phyloP scores from a whole-genome alignment of 2,329 filamentous ascomycete species.

The Amesomyces nigricolor region DNA sequence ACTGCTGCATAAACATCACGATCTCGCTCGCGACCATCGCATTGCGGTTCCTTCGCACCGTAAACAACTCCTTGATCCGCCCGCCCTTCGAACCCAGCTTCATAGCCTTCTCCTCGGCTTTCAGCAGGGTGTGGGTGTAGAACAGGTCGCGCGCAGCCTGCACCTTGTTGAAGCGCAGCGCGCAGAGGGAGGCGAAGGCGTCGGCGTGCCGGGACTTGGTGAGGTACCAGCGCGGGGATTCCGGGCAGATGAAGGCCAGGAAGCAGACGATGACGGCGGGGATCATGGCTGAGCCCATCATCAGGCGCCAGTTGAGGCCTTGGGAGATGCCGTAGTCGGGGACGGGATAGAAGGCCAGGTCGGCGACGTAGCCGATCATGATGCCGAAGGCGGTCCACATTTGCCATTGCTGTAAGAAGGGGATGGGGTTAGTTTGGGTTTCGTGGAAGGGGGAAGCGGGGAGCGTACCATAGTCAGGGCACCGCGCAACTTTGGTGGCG shows the following conservation, averaged over 20 bases:
- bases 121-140: conserved; percentile 52
- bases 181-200: conserved; percentile 43
- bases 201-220: conserved; percentile 42
- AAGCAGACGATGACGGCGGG: conserved; percentile 52
- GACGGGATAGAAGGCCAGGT: conserved; percentile 56
- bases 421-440: neutral
- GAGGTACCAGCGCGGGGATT: conserved; percentile 48
- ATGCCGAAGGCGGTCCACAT: conserved; percentile 46
- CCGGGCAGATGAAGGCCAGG: conserved; percentile 43
- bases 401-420: conserved; percentile 32
- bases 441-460: neutral
- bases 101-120: conserved; percentile 50
- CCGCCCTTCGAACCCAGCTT: conserved; percentile 38
- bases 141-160: conserved; percentile 53
- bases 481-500: conserved; percentile 58
- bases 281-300: conserved; percentile 62
- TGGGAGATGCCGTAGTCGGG: conserved; percentile 45
- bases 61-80: conserved; percentile 52
- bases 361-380: conserved; percentile 53
- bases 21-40: conserved; percentile 55
- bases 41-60: conserved; percentile 56
- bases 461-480: conserved; percentile 57
- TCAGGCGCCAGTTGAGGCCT: conserved; percentile 61
- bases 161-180: conserved; percentile 45
- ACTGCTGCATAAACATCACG: conserved; percentile 63